Conservation (phyloP, 1,284 basidiomycete species). For the Rhodotorula sp. region DNA sequence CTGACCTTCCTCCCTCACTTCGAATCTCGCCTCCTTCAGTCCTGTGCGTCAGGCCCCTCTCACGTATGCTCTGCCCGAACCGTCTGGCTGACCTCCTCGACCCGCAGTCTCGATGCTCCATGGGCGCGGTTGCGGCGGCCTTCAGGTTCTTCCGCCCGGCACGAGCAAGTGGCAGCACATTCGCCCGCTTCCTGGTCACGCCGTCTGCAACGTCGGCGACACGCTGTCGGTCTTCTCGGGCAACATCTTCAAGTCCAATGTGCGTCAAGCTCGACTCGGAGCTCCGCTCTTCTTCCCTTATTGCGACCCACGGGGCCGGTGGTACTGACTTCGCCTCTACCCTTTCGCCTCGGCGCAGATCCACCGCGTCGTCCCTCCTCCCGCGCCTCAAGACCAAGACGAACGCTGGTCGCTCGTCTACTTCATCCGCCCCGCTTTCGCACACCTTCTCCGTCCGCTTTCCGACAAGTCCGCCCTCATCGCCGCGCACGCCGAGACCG, state of each 20-base stretch:
- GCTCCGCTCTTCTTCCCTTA: rapidly evolving
- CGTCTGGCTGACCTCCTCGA: background rate
- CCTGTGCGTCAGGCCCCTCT: background rate
- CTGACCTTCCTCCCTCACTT: background rate
- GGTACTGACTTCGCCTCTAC: too few relatives aligned
- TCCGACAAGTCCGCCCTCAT: slow-evolving; percentile 22
- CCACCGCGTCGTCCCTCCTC: slow-evolving; percentile 54
- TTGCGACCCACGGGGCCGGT: too few relatives aligned
- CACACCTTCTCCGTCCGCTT: slow-evolving; percentile 15
- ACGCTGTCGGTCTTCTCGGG: slow-evolving; percentile 46
- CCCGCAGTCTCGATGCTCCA: slow-evolving; percentile 38
- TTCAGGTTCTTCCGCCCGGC: slow-evolving; percentile 43
- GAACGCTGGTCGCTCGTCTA: slow-evolving; percentile 39
- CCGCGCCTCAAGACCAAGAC: slow-evolving; percentile 24
- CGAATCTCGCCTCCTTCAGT: background rate
- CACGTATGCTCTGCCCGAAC: too few relatives aligned
- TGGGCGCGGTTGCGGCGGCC: slow-evolving; percentile 41
- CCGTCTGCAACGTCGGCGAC: slow-evolving; percentile 44
- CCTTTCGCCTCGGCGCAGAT: slow-evolving; percentile 51
- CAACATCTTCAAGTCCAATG: slow-evolving; percentile 42
- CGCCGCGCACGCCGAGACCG: slow-evolving; percentile 16
- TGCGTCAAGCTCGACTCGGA: background rate
- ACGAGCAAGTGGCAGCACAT: slow-evolving; percentile 41
- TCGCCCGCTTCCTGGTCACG: slow-evolving; percentile 38
- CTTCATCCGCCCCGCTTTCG: slow-evolving; percentile 21